Percentiles rank a stretch among this genome's conserved stretches.
These are phyloP conservation scores for Candida orba DNA, from an alignment of 805 yeast genomes.

Conservation along the genomic window DNA sequence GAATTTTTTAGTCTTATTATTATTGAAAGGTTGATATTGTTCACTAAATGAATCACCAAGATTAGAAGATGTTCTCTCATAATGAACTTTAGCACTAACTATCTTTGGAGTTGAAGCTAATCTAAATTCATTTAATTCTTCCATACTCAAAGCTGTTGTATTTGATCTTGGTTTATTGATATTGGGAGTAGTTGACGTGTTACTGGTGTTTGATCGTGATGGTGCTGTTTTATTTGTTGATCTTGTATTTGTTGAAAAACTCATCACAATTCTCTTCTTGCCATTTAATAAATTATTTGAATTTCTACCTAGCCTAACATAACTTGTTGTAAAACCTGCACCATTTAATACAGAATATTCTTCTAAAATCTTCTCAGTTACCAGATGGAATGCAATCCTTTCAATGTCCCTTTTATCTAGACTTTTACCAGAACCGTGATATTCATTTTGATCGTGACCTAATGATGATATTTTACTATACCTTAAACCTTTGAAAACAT, in stretches of 20 bases:
- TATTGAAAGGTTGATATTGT: not conserved
- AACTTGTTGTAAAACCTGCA: constrained; percentile 76
- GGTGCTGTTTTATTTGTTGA: not conserved
- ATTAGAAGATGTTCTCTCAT: constrained; percentile 20
- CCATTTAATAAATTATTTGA: constrained; percentile 43
- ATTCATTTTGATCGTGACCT: constrained; percentile 54
- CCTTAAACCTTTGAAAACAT: constrained; percentile 69
- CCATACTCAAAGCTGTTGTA: constrained; percentile 1
- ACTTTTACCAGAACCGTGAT: constrained; percentile 64
- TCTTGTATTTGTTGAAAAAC: constrained; percentile 29
- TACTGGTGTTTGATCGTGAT: constrained; percentile 2
- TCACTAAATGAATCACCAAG: constrained; percentile 9
- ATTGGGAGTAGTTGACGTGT: not conserved
- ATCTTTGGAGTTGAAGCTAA: constrained; percentile 19
- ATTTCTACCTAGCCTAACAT: constrained; percentile 56
- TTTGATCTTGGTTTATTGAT: not conserved
- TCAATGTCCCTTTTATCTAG: constrained; percentile 67
- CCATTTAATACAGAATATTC: constrained; percentile 70
- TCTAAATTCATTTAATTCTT: constrained; percentile 16
- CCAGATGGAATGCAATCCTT: constrained; percentile 72
- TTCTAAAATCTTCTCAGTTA: constrained; percentile 54
- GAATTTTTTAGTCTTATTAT: not conserved
- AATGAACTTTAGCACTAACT: constrained; percentile 18
- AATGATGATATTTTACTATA: constrained; percentile 50
- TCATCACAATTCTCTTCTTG: constrained; percentile 40